Base-by-base conservation (phyloP, 2,329 filamentous ascomycete genomes). In the Sclerotinia glacialis region DNA sequence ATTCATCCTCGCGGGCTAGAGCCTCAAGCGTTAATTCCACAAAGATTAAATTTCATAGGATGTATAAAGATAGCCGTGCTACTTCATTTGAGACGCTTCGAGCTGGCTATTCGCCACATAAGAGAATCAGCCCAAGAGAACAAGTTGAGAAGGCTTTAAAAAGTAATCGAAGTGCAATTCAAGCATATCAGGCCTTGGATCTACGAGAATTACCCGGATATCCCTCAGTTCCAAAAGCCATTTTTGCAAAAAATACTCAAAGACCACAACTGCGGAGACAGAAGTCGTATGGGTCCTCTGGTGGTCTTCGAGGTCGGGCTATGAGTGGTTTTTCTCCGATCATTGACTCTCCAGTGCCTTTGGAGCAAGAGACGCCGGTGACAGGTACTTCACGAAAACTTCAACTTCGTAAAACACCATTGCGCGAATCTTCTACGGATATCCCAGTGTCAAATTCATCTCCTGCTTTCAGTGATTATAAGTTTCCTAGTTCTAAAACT, bases 111-210 rank as follows among this genome's bases (percentile, higher is more conserved):
- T 16, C 34, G 23, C 12, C 56, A 49, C 7, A 60, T 18, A 14
- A 60, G 28, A 4, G 2, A 23, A 9, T 16, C 28, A 6, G 8
- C 47, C 21, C 42, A 34, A 37, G 44, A 34, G 49, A 47, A 47
- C 44, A 49, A 23, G 12, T 47, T 26, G 56, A 49, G 21, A n/a
- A 60, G 28, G 44, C 8, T 9, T 47, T 34, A 21, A 49, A 37
- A 14, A 37, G 8, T 14, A 47, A 60, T 60, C 11, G 12, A 14
- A 2, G 23, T 47, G 7, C 44, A 16, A n/a, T n/a, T n/a, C 26
- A 59, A 59, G 55, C 55, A 46, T 59, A 59, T 9, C 26, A 46
- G 21, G 11, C 40, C 40, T 46, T 59, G 16, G 55, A 59, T 59
- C 44, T 37, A 47, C 42, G 44, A 60, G 56, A 60, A 14, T 47